Evolutionary conservation across 768 basidiomycete genomes (phyloP).

Genomic region (Naganishia onofrii): DNA sequence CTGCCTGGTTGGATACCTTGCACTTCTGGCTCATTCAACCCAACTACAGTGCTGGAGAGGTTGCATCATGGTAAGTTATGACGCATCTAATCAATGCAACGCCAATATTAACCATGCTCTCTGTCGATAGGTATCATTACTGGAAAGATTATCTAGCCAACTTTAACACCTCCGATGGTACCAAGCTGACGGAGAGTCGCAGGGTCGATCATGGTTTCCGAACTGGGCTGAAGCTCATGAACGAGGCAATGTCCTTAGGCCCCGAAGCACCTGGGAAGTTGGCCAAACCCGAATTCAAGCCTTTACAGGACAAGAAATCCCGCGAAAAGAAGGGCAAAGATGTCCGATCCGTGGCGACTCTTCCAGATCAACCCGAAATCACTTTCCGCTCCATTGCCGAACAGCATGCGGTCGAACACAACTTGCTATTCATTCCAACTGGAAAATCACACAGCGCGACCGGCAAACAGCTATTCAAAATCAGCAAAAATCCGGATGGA

Average conservation of each 20-base stretch:
- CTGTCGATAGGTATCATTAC: conserved; percentile 56
- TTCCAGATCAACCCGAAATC: conserved; percentile 60
- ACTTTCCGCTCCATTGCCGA: conserved; percentile 92
- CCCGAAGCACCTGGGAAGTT: conserved; percentile 61
- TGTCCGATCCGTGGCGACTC: conserved; percentile 11
- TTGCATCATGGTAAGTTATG: conserved; percentile 82
- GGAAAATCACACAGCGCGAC: conserved; percentile 80
- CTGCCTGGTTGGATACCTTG: conserved; percentile 89
- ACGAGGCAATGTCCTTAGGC: conserved; percentile 84
- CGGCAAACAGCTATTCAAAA: conserved; percentile 82
- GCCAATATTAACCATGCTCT: neutral
- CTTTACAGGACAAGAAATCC: conserved; percentile 45
- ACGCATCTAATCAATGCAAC: neutral
- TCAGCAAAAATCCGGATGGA: conserved; percentile 74
- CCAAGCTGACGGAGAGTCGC: conserved; percentile 56
- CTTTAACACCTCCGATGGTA: conserved; percentile 13
- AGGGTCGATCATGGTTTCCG: conserved; percentile 78
- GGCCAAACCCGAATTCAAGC: conserved; percentile 63
- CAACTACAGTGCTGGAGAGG: conserved; percentile 81
- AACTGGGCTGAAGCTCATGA: conserved; percentile 86
- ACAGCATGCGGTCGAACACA: conserved; percentile 77
- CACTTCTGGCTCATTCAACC: conserved; percentile 92
- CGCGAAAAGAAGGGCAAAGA: conserved; percentile 54
- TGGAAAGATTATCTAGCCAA: conserved; percentile 77
- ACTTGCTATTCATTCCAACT: conserved; percentile 83